Evolutionary conservation across 2,329 filamentous ascomycete genomes (phyloP).

Genomic region (Alternaria tenuissima): DNA sequence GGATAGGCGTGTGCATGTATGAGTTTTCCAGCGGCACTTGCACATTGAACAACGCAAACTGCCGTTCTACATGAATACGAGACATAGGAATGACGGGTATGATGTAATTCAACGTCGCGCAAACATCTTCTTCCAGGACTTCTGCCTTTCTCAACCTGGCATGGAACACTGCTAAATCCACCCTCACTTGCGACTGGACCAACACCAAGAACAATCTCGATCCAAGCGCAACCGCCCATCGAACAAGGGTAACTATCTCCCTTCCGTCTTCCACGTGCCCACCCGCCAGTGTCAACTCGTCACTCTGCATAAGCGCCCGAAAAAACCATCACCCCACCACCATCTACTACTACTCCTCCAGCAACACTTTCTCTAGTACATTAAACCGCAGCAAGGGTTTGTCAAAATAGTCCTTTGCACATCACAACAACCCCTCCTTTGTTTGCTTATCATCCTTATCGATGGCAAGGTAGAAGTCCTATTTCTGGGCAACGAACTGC

Average conservation of each 20-base stretch:
- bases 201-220: constrained; percentile 8
- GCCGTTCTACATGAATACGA: not conserved
- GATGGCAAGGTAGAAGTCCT: not conserved
- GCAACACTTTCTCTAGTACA: not conserved
- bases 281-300: constrained; percentile 1
- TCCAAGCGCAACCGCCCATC: constrained; percentile 1
- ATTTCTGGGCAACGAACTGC: constrained; percentile 10
- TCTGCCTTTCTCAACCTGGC: not conserved
- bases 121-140: not conserved
- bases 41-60: constrained; percentile 1
- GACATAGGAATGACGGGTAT: not conserved
- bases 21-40: constrained; percentile 1
- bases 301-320: constrained; percentile 19
- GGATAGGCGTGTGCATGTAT: not conserved
- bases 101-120: not conserved
- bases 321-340: not conserved
- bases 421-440: not conserved
- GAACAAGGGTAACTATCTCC: not conserved
- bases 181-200: not conserved
- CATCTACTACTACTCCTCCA: not conserved
- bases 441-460: not conserved
- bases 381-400: not conserved
- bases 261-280: constrained; percentile 2
- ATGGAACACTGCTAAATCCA: not conserved
- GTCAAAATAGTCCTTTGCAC: constrained; percentile 1